A percentile compares a stretch with the other conserved stretches of the same genome.
phyloP scores from a whole-genome alignment of 257 asterid species.

The Petrea volubilis region DNA sequence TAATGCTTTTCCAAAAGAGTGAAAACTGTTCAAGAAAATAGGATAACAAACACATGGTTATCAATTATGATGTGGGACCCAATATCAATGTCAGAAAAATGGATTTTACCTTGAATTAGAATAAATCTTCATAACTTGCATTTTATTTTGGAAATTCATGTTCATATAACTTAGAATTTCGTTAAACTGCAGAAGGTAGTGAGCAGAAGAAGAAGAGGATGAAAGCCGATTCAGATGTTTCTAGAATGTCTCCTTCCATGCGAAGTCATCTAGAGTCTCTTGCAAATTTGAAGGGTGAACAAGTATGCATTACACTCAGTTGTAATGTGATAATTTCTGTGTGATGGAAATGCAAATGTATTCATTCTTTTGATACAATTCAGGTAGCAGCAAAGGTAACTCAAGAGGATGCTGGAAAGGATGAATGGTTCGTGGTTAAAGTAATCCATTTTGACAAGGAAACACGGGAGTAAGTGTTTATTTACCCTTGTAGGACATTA shows the following conservation, averaged over 20 bases:
- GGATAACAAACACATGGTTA: neutral
- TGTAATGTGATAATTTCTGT: neutral
- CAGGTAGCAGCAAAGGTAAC: slow-evolving; percentile 76
- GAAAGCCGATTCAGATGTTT: slow-evolving; percentile 59
- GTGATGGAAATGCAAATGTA: neutral
- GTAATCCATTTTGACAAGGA: slow-evolving; percentile 73
- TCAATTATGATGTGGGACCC: neutral
- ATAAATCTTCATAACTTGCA: neutral
- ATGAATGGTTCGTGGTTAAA: slow-evolving; percentile 73
- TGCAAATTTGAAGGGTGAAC: slow-evolving; percentile 77
- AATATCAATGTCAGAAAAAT: neutral
- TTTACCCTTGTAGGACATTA: neutral
- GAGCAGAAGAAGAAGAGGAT: slow-evolving; percentile 66
- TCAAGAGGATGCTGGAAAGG: slow-evolving; percentile 63
- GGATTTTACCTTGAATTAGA: neutral
- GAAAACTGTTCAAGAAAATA: neutral
- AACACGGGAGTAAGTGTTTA: slow-evolving; percentile 51
- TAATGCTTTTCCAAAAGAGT: neutral
- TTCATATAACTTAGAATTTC: slow-evolving; percentile 15
- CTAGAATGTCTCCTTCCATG: slow-evolving; percentile 56
- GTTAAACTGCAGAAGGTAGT: slow-evolving; percentile 45
- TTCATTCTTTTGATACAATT: neutral
- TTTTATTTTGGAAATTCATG: neutral
- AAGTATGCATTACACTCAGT: slow-evolving; percentile 31
- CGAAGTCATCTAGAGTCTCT: slow-evolving; percentile 57